These are phyloP conservation scores for Pulveroboletus sp. DNA, from an alignment of 1,284 basidiomycete species.

Conservation along the genomic window DNA sequence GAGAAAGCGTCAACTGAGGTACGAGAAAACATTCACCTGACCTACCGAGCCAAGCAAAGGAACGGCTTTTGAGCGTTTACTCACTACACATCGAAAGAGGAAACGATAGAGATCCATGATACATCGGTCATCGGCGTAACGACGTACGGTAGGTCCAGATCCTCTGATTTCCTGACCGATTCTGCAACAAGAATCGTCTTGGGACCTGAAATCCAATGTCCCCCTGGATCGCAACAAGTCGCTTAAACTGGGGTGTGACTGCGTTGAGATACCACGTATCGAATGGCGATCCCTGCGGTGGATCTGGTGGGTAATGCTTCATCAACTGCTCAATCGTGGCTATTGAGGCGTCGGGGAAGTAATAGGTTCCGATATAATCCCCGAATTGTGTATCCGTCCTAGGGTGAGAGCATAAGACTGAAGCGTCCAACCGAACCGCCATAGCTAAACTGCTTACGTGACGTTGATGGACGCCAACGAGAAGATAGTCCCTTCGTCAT, in stretches of 20 bases:
- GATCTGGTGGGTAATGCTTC: conserved; percentile 44
- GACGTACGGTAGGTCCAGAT: conserved; percentile 51
- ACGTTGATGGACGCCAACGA: conserved; percentile 4
- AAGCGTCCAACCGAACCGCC: neutral
- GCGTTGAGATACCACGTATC: conserved; percentile 47
- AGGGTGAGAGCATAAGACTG: too few relatives aligned
- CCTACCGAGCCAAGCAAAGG: conserved; percentile 44
- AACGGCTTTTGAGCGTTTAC: conserved; percentile 45
- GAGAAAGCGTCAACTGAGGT: neutral
- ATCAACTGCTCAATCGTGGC: conserved; percentile 37
- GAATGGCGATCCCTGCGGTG: conserved; percentile 52
- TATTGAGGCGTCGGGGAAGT: conserved; percentile 35
- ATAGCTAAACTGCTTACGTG: neutral
- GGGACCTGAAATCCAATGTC: conserved; percentile 57
- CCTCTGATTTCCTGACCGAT: conserved; percentile 43
- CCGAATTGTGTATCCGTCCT: conserved; percentile 43
- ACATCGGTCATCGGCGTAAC: neutral
- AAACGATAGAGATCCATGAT: neutral
- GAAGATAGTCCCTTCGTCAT: conserved; percentile 40
- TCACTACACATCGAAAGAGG: conserved; percentile 23
- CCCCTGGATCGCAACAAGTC: conserved; percentile 52
- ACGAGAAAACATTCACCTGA: neutral
- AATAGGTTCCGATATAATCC: conserved; percentile 39
- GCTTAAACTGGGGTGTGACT: conserved; percentile 53
- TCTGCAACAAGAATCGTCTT: conserved; percentile 49